Percentiles rank a stretch among this genome's conserved stretches.
Conservation (phyloP, 225 moss, liverwort and hornwort species). For the Marchantia paleacea region DNA sequence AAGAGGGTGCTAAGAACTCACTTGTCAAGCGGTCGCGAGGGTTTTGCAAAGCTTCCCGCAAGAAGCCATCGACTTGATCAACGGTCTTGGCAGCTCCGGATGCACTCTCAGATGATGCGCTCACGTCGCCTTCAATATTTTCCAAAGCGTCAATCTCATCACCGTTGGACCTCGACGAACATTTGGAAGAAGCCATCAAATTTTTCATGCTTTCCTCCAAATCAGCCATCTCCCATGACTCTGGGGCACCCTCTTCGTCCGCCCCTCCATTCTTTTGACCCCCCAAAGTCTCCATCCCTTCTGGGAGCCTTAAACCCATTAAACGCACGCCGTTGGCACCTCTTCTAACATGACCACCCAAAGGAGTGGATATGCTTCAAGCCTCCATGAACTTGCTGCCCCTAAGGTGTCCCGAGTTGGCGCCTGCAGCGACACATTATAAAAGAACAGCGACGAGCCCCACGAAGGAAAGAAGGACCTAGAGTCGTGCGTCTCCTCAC, state of each 20-base stretch:
- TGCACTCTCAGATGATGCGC: conserved; percentile 34
- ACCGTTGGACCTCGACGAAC: conserved; percentile 36
- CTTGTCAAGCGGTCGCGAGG: conserved; percentile 97
- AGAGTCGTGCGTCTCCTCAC: conserved; percentile 15
- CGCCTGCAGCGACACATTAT: not conserved
- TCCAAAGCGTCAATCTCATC: conserved; percentile 41
- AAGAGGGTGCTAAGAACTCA: conserved; percentile 34
- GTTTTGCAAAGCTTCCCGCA: conserved; percentile 90
- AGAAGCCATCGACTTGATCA: conserved; percentile 84
- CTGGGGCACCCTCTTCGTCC: conserved; percentile 60
- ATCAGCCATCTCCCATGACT: conserved; percentile 97
- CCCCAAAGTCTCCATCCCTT: conserved; percentile 64
- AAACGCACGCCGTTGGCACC: conserved; percentile 16
- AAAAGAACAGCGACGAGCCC: not conserved
- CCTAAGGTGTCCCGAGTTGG: not conserved
- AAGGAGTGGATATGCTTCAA: conserved; percentile 3
- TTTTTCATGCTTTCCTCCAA: conserved; percentile 85
- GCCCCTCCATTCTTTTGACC: conserved; percentile 44
- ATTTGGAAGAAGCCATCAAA: conserved; percentile 50
- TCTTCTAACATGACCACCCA: conserved; percentile 13
- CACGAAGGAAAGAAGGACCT: not conserved
- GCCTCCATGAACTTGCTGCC: conserved; percentile 8
- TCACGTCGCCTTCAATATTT: conserved; percentile 28
- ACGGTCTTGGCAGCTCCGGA: conserved; percentile 46
- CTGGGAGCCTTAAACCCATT: conserved; percentile 70